Evolutionary conservation across 129 eudicot genomes (phyloP).

Genomic region (sunflower (Helianthus annuus)): HanXRQr2.0-SUNRISE NC_035433.2:64264881-64265380

Average conservation of each 20-base stretch:
- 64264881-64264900: background rate
- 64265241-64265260: background rate
- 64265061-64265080: conserved; percentile 40
- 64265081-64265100: conserved; percentile 17
- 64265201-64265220: background rate
- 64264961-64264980: background rate
- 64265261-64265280: background rate
- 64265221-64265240: background rate
- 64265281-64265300: background rate
- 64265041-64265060: conserved; percentile 19
- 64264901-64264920: conserved; percentile 39
- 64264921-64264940: conserved; percentile 85
- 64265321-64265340: too few species aligned
- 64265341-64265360: conserved; percentile 4
- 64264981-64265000: background rate
- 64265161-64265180: background rate
- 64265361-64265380: conserved; percentile 63
- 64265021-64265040: background rate
- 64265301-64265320: too few species aligned
- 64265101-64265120: background rate
- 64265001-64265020: background rate
- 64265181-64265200: background rate
- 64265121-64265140: background rate
- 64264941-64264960: conserved; percentile 76
- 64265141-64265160: background rate